These are phyloP conservation scores for Amanita exitialis DNA, from an alignment of 768 basidiomycete species.

Conservation along the genomic window DNA sequence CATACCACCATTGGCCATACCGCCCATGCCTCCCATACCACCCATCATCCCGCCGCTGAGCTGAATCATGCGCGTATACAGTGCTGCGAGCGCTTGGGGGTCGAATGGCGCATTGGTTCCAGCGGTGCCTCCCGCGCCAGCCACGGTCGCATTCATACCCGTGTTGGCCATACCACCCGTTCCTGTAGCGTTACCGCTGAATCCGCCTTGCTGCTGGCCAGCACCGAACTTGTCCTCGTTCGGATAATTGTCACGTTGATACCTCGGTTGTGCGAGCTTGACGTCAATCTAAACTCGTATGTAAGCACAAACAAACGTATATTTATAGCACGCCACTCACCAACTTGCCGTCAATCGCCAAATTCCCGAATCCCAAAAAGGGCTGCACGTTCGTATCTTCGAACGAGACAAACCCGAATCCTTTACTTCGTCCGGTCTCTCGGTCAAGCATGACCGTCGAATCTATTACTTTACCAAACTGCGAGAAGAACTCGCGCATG, in stretches of 20 bases:
- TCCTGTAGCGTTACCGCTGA: neutral
- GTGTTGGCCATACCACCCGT: neutral
- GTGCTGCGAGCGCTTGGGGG: slow-evolving; percentile 82
- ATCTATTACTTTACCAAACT: slow-evolving; percentile 93
- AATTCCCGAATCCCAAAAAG: slow-evolving; percentile 79
- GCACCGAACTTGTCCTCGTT: slow-evolving; percentile 30
- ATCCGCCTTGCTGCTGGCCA: slow-evolving; percentile 7
- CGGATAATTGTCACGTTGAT: slow-evolving; percentile 57
- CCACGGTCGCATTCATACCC: slow-evolving; percentile 16
- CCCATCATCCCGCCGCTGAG: slow-evolving; percentile 55
- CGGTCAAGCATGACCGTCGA: slow-evolving; percentile 99
- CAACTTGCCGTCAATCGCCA: slow-evolving; percentile 92
- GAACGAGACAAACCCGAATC: slow-evolving; percentile 97
- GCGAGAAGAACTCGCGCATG: slow-evolving; percentile 87
- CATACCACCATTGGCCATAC: slow-evolving; percentile 14
- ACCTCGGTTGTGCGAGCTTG: slow-evolving; percentile 89
- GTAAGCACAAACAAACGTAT: neutral
- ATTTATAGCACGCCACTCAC: slow-evolving; percentile 34
- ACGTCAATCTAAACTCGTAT: slow-evolving; percentile 72
- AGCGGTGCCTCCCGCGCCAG: slow-evolving; percentile 15
- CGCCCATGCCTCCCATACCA: slow-evolving; percentile 23
- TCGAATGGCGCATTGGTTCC: slow-evolving; percentile 67
- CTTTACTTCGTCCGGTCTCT: slow-evolving; percentile 90
- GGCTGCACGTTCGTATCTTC: slow-evolving; percentile 86
- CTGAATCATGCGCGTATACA: slow-evolving; percentile 95